phyloP scores from a whole-genome alignment of 2,329 filamentous ascomycete species.

The Fusarium virguliforme region DNA sequence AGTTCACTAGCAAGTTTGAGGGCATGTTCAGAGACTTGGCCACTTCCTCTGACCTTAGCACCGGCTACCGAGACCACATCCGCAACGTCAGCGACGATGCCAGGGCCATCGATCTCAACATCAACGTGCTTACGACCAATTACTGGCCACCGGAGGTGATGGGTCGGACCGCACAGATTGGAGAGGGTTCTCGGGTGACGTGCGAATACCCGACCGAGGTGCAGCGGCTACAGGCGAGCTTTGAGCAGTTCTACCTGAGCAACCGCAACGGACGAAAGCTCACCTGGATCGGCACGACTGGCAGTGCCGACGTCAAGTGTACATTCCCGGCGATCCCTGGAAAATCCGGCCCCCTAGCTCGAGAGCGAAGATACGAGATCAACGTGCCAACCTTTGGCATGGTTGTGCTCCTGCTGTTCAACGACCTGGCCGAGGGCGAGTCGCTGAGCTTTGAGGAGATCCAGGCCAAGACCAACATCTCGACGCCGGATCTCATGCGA shows the following conservation, averaged over 20 bases:
- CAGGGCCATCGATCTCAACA: constrained; percentile 79
- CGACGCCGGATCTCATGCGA: constrained; percentile 79
- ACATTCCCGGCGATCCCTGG: constrained; percentile 80
- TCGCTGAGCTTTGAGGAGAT: constrained; percentile 81
- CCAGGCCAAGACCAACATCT: constrained; percentile 85
- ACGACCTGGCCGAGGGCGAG: constrained; percentile 74
- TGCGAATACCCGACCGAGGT: constrained; percentile 85
- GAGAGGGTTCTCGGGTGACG: constrained; percentile 59
- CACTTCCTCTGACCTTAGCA: constrained; percentile 86
- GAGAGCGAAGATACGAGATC: constrained; percentile 86
- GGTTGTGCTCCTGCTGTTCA: constrained; percentile 91
- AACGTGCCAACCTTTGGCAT: constrained; percentile 95
- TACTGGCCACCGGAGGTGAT: constrained; percentile 96
- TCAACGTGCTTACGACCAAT: constrained; percentile 91
- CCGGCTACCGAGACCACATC: constrained; percentile 81
- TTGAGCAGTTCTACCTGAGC: constrained; percentile 89
- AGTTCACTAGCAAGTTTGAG: constrained; percentile 93
- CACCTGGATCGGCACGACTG: constrained; percentile 82
- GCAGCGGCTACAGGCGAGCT: constrained; percentile 83
- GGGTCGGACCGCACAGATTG: constrained; percentile 71
- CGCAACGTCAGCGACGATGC: constrained; percentile 64
- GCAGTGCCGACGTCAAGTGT: constrained; percentile 89
- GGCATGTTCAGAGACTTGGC: constrained; percentile 99
- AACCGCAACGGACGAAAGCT: constrained; percentile 91
- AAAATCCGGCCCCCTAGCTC: constrained; percentile 74